These are phyloP conservation scores for Phytopythium aichiense DNA, from an alignment of 352 stramenopile genomes.

Conservation along the genomic window DNA sequence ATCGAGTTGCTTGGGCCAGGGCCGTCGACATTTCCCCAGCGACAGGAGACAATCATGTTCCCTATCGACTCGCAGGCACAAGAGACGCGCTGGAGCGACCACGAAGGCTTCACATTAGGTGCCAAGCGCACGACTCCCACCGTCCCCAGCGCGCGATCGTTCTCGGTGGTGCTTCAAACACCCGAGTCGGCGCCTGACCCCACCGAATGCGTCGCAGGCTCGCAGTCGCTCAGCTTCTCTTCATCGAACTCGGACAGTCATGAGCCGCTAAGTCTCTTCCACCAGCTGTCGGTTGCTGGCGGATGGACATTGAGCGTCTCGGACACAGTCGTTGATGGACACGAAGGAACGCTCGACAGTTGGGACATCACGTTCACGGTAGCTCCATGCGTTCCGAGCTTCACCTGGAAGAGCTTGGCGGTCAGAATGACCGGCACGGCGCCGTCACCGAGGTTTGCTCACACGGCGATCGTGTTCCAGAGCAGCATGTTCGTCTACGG, in stretches of 20 bases:
- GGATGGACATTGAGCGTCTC: constrained; percentile 59
- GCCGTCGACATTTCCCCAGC: constrained; percentile 43
- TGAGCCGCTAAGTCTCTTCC: constrained; percentile 52
- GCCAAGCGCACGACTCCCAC: constrained; percentile 27
- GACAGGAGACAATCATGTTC: constrained; percentile 38
- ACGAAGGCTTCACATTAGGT: constrained; percentile 19
- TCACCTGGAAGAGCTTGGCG: constrained; percentile 47
- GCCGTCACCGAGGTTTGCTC: constrained; percentile 49
- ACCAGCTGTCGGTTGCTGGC: constrained; percentile 41
- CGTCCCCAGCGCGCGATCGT: constrained; percentile 34
- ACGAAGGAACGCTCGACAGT: constrained; percentile 33
- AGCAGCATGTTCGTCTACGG: constrained; percentile 73
- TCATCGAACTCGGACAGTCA: constrained; percentile 8
- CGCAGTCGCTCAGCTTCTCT: constrained; percentile 27
- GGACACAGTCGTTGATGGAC: constrained; percentile 35
- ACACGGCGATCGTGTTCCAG: constrained; percentile 51
- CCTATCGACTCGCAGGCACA: constrained; percentile 26
- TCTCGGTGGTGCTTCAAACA: constrained; percentile 42
- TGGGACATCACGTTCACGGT: constrained; percentile 60
- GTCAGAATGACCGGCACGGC: constrained; percentile 23
- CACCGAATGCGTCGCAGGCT: constrained; percentile 19
- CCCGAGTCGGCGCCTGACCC: constrained; percentile 33
- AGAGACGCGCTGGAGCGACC: constrained; percentile 47
- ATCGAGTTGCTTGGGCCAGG: constrained; percentile 61
- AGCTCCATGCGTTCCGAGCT: constrained; percentile 43